Percentiles rank a stretch among this genome's conserved stretches.
Evolutionary conservation across 2,329 filamentous ascomycete genomes (phyloP).

Genomic region (Paraphoma chrysanthemicola): DNA sequence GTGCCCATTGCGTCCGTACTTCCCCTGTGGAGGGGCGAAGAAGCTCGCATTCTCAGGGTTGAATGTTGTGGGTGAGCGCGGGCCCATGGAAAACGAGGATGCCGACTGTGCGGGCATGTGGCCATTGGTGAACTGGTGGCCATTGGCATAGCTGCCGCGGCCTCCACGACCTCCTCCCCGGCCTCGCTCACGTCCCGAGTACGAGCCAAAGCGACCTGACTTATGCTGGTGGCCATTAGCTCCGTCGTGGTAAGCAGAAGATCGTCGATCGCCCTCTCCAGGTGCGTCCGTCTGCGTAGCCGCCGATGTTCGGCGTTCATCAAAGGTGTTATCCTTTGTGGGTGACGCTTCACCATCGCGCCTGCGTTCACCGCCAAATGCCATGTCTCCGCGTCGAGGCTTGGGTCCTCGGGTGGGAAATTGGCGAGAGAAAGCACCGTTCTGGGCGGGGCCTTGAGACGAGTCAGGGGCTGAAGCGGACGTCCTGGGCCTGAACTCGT

Average conservation of each 20-base stretch:
- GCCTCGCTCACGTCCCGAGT: conserved; percentile 53
- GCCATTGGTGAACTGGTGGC: conserved; percentile 50
- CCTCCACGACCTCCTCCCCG: conserved; percentile 57
- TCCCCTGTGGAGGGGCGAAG: conserved; percentile 39
- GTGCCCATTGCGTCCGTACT: conserved; percentile 58
- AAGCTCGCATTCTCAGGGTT: conserved; percentile 43
- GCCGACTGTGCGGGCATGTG: conserved; percentile 40
- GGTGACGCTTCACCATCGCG: conserved; percentile 42
- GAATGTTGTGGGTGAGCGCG: conserved; percentile 45
- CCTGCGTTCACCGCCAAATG: conserved; percentile 37
- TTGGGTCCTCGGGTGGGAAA: conserved; percentile 39
- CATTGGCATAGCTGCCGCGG: conserved; percentile 48
- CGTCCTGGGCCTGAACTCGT: conserved; percentile 31
- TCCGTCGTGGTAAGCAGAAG: conserved; percentile 35
- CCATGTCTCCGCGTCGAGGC: conserved; percentile 39
- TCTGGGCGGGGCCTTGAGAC: conserved; percentile 27
- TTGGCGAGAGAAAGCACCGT: conserved; percentile 37
- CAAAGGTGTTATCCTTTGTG: conserved; percentile 37
- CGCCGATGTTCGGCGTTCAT: conserved; percentile 39
- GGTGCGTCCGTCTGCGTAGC: conserved; percentile 44
- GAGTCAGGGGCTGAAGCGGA: conserved; percentile 23
- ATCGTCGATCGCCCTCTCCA: conserved; percentile 41
- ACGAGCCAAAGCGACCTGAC: conserved; percentile 41
- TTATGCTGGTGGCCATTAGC: conserved; percentile 37
- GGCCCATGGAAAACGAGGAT: conserved; percentile 44